Percentiles rank a stretch among this genome's conserved stretches.
Conservation (phyloP, 352 stramenopile genomes). For the Globisporangium cystogenes region DNA sequence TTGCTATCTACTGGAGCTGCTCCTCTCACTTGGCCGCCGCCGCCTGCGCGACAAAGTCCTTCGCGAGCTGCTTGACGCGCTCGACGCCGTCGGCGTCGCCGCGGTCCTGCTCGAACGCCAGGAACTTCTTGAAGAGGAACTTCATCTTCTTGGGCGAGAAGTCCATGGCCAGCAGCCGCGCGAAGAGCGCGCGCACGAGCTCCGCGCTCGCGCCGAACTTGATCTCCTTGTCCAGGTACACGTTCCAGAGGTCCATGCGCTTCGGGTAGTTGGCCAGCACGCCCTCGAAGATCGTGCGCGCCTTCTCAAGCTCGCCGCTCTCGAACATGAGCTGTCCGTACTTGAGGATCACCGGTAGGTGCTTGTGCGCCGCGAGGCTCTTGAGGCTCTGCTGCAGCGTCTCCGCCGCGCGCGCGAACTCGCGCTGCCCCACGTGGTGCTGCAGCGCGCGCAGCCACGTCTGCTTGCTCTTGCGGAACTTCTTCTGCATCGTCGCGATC, state of each 20-base stretch:
- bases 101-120: slow-evolving; percentile 92
- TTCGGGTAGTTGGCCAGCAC: slow-evolving; percentile 94
- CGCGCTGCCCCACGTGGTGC: slow-evolving; percentile 77
- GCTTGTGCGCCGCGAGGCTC: slow-evolving; percentile 92
- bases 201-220: slow-evolving; percentile 85
- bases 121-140: slow-evolving; percentile 97
- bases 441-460: slow-evolving; percentile 82
- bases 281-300: slow-evolving; percentile 94
- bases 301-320: slow-evolving; percentile 90
- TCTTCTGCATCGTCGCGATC: slow-evolving; percentile 88
- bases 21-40: slow-evolving; percentile 15
- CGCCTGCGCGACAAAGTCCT: slow-evolving; percentile 87
- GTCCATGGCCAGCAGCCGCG: slow-evolving; percentile 90
- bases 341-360: slow-evolving; percentile 92
- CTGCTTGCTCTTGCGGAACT: slow-evolving; percentile 90
- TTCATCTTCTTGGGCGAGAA: slow-evolving; percentile 98
- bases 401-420: slow-evolving; percentile 74
- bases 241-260: slow-evolving; percentile 95
- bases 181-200: slow-evolving; percentile 88
- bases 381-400: slow-evolving; percentile 91
- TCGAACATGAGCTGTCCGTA: slow-evolving; percentile 97
- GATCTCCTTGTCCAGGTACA: slow-evolving; percentile 97
- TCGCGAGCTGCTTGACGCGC: slow-evolving; percentile 93
- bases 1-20: too few relatives aligned
- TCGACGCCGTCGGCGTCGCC: slow-evolving; percentile 84